These are phyloP conservation scores for Polymyxa betae DNA, from an alignment of 208 protist genomes.

Conservation along the genomic window DNA sequence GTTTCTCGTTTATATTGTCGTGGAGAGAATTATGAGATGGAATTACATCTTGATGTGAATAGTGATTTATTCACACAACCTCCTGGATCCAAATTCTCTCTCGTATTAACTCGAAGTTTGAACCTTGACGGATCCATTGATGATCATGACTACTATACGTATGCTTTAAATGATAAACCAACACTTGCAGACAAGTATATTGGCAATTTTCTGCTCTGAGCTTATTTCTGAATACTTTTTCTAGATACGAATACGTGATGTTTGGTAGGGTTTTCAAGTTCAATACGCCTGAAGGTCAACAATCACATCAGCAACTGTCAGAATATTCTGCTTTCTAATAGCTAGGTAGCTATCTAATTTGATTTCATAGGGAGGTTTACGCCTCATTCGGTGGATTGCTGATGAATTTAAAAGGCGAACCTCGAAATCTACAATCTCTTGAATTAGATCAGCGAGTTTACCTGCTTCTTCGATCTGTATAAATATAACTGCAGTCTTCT, in stretches of 20 bases:
- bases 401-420: slow-evolving; percentile 52
- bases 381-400: slow-evolving; percentile 34
- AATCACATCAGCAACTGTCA: background rate
- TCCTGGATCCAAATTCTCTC: slow-evolving; percentile 21
- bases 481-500: too few species aligned
- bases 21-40: slow-evolving; percentile 45
- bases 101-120: background rate
- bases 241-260: slow-evolving; percentile 48
- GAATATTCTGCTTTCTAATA: background rate
- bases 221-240: background rate
- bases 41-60: slow-evolving; percentile 35
- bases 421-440: slow-evolving; percentile 25
- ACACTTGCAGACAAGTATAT: slow-evolving; percentile 34
- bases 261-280: slow-evolving; percentile 51
- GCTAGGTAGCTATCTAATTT: background rate
- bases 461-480: slow-evolving; percentile 1
- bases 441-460: slow-evolving; percentile 36
- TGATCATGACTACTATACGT: slow-evolving; percentile 32
- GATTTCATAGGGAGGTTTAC: slow-evolving; percentile 27
- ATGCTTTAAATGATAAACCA: slow-evolving; percentile 26
- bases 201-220: background rate
- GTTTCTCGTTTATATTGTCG: slow-evolving; percentile 18
- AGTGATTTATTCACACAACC: background rate
- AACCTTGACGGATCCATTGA: slow-evolving; percentile 36
- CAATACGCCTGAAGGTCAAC: slow-evolving; percentile 27